These are phyloP conservation scores for Quercus parvula DNA, from an alignment of 306 rosid genomes.

Conservation along the genomic window DNA sequence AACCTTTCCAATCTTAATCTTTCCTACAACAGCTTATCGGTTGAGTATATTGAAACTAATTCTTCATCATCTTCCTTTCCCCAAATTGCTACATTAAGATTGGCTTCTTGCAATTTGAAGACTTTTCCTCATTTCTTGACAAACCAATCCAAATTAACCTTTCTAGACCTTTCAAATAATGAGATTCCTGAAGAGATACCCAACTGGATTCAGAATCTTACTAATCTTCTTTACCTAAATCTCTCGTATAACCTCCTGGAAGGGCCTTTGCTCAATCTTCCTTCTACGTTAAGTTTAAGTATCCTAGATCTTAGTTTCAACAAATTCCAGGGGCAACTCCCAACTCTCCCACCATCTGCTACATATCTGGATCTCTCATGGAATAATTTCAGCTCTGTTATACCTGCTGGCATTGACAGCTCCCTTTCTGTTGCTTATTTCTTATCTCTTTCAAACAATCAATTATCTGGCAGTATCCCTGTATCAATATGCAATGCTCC, in stretches of 20 bases:
- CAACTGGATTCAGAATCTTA: too few relatives aligned
- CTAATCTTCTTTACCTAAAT: not conserved
- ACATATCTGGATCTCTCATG: slow-evolving; percentile 25
- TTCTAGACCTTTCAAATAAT: not conserved
- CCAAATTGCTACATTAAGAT: not conserved
- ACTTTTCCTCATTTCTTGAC: not conserved
- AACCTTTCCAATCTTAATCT: not conserved
- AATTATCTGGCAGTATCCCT: slow-evolving; percentile 5
- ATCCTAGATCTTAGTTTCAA: slow-evolving; percentile 41
- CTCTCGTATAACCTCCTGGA: not conserved
- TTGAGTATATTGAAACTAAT: not conserved
- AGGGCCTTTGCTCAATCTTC: not conserved
- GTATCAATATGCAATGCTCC: not conserved
- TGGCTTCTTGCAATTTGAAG: not conserved
- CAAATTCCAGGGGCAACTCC: slow-evolving; percentile 29
- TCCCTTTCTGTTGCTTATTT: accelerated
- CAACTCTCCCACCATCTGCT: not conserved
- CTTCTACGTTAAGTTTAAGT: accelerated
- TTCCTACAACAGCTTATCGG: not conserved
- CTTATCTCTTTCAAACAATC: slow-evolving; percentile 14
- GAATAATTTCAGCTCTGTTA: slow-evolving; percentile 32
- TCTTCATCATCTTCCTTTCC: not conserved
- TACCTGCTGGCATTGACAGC: not conserved
- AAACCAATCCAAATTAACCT: not conserved
- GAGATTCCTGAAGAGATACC: not conserved